Evolutionary conservation across 176 grass and related monocot species (phyloP), one percentile per base, ranked within the genome.

Genomic region (Aegilops umbellulata): DNA sequence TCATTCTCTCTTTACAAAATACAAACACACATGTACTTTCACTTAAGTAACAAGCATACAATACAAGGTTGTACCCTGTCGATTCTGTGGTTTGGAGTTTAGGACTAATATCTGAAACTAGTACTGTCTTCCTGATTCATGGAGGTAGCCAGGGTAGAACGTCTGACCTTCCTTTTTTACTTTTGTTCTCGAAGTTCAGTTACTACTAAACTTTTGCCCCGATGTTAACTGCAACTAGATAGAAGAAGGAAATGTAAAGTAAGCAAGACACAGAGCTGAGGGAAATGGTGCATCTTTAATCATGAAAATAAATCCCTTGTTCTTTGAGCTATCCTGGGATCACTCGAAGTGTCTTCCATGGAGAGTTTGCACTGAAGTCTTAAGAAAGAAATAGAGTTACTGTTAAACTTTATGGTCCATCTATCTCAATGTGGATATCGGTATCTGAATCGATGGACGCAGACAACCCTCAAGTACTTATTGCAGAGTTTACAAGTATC

Each of bases 161-260:
- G 1, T 19, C 26, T 71, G 17, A 31, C 19, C 29, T 63, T 83
- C 1, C 49, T 19, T 53, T 0, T 53, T 53, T 17, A 5, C 47
- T 64, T 86, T 82, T 26, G 38, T 57, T 78, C 65, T n/a, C 10
- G 20, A 35, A 65, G 11, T 20, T 10, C 29, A 69, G 17, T 51
- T 86, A 60, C 36, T 47, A 17, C 80, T 79, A 32, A 80, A 9
- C 51, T 39, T 24, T 74, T 83, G 6, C 68, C 46, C 55, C 16
- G 8, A 12, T 74, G 60, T 68, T 66, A 60, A 10, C 60, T 70
- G 14, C 76, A 51, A 5, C 17, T 83, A 26, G 6, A 47, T 60
- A 74, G 42, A 74, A 58, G 71, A 86, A 63, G 71, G 63, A 86
- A 69, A 89, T 24, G 46, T 27, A 11, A 35, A 72, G 5, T 66